These are phyloP conservation scores for Verticillium tricorpus DNA, from an alignment of 2,329 filamentous ascomycete species.

Conservation along the genomic window DNA sequence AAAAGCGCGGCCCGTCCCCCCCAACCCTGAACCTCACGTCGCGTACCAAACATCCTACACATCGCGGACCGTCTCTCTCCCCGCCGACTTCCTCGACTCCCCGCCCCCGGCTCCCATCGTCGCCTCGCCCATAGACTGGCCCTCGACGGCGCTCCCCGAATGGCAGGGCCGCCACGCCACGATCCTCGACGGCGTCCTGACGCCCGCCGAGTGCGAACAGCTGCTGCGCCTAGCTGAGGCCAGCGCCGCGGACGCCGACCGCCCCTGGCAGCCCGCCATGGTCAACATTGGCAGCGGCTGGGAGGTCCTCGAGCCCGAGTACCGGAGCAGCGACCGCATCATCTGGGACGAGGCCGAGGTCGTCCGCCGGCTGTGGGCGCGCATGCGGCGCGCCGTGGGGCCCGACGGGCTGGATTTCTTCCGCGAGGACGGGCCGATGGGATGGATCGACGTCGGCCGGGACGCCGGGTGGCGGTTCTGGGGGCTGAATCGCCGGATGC, in stretches of 20 bases:
- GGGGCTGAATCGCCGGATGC: slow-evolving; percentile 66
- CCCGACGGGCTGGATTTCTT: slow-evolving; percentile 26
- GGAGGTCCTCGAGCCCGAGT: slow-evolving; percentile 52
- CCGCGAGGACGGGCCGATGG: slow-evolving; percentile 19
- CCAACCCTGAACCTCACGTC: background rate
- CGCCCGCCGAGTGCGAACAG: slow-evolving; percentile 50
- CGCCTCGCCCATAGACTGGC: slow-evolving; percentile 47
- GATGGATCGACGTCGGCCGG: slow-evolving; percentile 22
- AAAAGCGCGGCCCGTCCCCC: background rate
- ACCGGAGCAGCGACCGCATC: slow-evolving; percentile 69
- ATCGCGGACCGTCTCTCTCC: slow-evolving; percentile 27
- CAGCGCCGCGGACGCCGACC: slow-evolving; percentile 39
- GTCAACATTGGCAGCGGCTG: slow-evolving; percentile 60
- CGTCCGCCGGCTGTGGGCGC: slow-evolving; percentile 57
- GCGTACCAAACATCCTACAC: slow-evolving; percentile 20
- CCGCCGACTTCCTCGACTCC: slow-evolving; percentile 38
- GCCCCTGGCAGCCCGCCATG: slow-evolving; percentile 62
- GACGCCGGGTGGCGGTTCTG: slow-evolving; percentile 34
- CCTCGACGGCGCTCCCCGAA: slow-evolving; percentile 39
- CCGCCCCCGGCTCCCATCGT: slow-evolving; percentile 34
- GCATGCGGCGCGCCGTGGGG: slow-evolving; percentile 42
- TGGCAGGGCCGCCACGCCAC: slow-evolving; percentile 51
- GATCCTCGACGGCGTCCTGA: slow-evolving; percentile 56
- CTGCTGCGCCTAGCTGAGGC: slow-evolving; percentile 49
- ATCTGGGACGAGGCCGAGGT: slow-evolving; percentile 66